phyloP scores from a whole-genome alignment of 2,329 filamentous ascomycete genomes.

The Ustulina deusta region DNA sequence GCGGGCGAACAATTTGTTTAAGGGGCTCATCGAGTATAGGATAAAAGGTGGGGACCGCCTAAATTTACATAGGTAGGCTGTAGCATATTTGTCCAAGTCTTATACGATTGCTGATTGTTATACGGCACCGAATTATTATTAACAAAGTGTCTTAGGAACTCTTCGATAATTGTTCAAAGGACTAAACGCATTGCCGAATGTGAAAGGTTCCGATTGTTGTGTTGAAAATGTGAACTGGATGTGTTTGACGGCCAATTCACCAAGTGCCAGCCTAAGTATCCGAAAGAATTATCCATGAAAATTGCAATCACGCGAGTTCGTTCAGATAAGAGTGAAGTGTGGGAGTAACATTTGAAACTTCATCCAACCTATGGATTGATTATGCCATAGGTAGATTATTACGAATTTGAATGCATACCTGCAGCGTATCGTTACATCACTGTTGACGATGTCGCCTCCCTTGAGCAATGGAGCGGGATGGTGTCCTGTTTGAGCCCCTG shows the following conservation, averaged over 20 bases:
- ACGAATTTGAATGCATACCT: not conserved
- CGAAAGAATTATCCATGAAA: not conserved
- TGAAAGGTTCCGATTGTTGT: not conserved
- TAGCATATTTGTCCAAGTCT: constrained; percentile 16
- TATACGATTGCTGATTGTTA: not conserved
- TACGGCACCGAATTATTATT: not conserved
- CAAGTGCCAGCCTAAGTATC: not conserved
- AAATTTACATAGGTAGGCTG: not conserved
- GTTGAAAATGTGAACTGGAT: not conserved
- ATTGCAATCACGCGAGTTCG: not conserved
- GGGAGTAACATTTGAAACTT: not conserved
- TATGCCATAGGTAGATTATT: not conserved
- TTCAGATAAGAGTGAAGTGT: not conserved
- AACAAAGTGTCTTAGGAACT: not conserved
- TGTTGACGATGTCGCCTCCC: not conserved
- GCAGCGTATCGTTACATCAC: constrained; percentile 24
- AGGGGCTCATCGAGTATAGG: not conserved
- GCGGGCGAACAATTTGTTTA: constrained; percentile 59
- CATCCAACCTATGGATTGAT: not conserved
- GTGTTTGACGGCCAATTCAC: not conserved
- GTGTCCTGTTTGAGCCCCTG: not conserved
- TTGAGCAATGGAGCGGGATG: not conserved
- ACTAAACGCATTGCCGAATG: not conserved
- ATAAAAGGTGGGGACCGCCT: not conserved
- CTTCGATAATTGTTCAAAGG: not conserved